Evolutionary conservation across 345 rosid genomes (phyloP), one percentile per base, ranked within the genome.

Genomic region (Salix udensis): DNA sequence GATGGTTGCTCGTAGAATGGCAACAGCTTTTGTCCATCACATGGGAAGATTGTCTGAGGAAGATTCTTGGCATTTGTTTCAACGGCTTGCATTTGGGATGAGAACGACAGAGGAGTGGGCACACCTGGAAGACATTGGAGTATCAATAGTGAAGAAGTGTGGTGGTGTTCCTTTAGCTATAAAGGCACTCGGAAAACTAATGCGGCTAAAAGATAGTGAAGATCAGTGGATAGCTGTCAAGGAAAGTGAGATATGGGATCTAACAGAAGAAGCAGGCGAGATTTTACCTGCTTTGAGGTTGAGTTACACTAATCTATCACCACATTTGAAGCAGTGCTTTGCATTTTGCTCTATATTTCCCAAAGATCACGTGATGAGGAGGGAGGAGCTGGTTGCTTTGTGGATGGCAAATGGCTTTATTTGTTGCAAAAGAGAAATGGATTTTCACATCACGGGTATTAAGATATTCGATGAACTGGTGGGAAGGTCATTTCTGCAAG

Each of bases 321-420:
- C 39, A 7, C 23, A 61, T 73, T 21, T 74, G 31, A 74, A 10
- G 19, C 77, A 64, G 6, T 74, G 70, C 31, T 65, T 74, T 30
- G 42, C 77, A 16, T 74, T 40, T 74, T 74, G 70, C 50, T 65
- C 69, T 13, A 5, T 65, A 37, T 64, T 44, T 30, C 62, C 77
- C 0, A 74, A 74, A 74, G 77, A 46, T 74, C 31, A 10, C 1
- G 19, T 5, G 7, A 44, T 74, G 55, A 9, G 2, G n/a, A 76
- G 68, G 23, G 79, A 76, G 9, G 14, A 5, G 10, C 1, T 68
- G 26, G n/a, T 82, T 36, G 77, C 68, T 10, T 28, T 74, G 18
- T 83, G 86, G 86, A 80, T 83, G 79, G 83, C 83, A 58, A 60
- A 74, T 60, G 84, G 84, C 0, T 83, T 58, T 21, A 65, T 83